Percentiles rank a stretch among this genome's conserved stretches.
Conservation (phyloP, 1,139 yeast genomes). For the Taiozyma sp. region DNA sequence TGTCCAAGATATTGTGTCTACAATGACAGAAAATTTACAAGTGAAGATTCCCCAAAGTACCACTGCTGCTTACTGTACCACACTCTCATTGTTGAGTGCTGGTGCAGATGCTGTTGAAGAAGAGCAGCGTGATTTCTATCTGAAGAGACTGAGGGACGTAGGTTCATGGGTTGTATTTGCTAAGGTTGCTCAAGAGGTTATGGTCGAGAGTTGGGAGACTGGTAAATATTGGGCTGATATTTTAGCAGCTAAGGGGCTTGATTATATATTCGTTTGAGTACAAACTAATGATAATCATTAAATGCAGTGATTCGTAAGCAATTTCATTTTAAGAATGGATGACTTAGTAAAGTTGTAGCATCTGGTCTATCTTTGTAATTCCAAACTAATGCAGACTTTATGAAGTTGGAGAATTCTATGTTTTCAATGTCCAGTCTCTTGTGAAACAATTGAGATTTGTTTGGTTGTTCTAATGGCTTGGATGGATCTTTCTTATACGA, state of each 20-base stretch:
- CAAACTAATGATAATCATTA: background rate
- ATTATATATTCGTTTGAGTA: constrained; percentile 38
- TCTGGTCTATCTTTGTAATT: constrained; percentile 17
- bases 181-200: constrained; percentile 39
- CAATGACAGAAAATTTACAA: constrained; percentile 33
- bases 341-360: constrained; percentile 26
- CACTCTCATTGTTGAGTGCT: constrained; percentile 51
- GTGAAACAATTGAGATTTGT: constrained; percentile 17
- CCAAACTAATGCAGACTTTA: constrained; percentile 18
- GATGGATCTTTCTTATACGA: constrained; percentile 25
- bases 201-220: constrained; percentile 52
- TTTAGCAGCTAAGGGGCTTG: constrained; percentile 38
- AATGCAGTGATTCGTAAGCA: background rate
- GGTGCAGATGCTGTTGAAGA: constrained; percentile 50
- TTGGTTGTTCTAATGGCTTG: constrained; percentile 19
- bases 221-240: constrained; percentile 54
- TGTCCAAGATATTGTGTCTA: constrained; percentile 37
- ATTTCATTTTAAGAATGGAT: constrained; percentile 26
- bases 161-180: constrained; percentile 44
- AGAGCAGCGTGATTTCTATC: constrained; percentile 31
- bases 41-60: constrained; percentile 38
- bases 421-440: constrained; percentile 15
- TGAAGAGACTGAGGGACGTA: constrained; percentile 34
- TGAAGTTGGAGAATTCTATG: constrained; percentile 14
- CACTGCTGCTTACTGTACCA: constrained; percentile 50